phyloP scores from a whole-genome alignment of 306 rosid genomes.

The Castanea mollissima region DNA sequence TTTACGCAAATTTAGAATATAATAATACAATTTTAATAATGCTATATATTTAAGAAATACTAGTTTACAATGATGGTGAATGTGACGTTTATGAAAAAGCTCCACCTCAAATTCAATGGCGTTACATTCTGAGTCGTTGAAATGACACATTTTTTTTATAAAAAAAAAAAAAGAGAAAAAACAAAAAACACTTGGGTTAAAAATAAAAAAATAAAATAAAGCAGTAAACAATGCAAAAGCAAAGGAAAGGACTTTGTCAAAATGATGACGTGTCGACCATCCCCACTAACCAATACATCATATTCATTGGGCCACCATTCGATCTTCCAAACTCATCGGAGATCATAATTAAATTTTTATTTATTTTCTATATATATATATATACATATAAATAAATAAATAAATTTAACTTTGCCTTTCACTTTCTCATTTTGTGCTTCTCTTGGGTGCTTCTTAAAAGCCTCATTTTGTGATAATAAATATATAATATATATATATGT shows the following conservation, averaged over 20 bases:
- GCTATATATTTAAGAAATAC: no score
- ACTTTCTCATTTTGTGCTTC: slow-evolving; percentile 6
- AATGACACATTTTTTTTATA: background rate
- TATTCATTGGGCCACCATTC: slow-evolving; percentile 41
- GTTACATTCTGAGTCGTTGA: no score
- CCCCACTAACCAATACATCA: slow-evolving; percentile 38
- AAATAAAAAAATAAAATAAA: background rate
- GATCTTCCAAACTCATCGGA: slow-evolving; percentile 71
- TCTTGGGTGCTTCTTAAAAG: slow-evolving; percentile 11
- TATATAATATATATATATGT: background rate
- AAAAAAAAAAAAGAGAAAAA: no score
- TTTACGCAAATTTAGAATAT: background rate
- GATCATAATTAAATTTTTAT: slow-evolving; percentile 15
- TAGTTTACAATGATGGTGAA: background rate
- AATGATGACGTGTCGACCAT: slow-evolving; percentile 55
- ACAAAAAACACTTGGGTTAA: background rate
- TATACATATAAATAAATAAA: no score
- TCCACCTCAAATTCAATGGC: no score
- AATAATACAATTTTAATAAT: no score
- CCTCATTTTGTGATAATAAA: background rate
- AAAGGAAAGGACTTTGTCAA: slow-evolving; percentile 39
- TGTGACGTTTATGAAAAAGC: background rate
- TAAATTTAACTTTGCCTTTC: background rate
- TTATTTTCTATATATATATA: background rate
- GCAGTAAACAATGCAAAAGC: background rate